Conservation (phyloP, 2,329 filamentous ascomycete species). For the Diaporthe ilicicola region DNA sequence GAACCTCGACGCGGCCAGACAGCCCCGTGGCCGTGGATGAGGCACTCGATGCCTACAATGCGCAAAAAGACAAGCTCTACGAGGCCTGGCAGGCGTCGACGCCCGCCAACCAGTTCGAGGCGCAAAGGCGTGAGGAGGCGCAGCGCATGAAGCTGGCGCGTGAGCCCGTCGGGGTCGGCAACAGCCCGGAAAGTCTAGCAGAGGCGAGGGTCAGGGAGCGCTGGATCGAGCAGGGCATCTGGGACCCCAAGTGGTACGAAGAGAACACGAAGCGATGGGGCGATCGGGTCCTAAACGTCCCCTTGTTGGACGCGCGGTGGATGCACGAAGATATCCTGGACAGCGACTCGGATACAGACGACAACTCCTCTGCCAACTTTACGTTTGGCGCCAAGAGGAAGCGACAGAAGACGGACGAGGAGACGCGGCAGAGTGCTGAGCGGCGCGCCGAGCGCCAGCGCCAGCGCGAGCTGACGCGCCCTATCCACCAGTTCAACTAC, state of each 20-base stretch:
- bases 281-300: neutral
- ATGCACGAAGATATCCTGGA: neutral
- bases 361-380: neutral
- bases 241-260: constrained; percentile 34
- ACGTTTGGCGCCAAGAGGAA: neutral
- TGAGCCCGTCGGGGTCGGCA: neutral
- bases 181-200: neutral
- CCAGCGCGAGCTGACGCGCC: neutral
- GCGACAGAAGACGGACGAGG: neutral
- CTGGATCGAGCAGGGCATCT: constrained; percentile 37
- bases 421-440: neutral
- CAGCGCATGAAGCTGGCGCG: neutral
- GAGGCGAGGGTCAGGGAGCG: constrained; percentile 29
- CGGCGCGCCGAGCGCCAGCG: neutral
- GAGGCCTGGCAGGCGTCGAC: neutral
- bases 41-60: neutral
- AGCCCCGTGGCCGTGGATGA: neutral
- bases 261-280: neutral
- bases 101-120: neutral
- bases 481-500: constrained; percentile 2
- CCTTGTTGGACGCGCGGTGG: neutral
- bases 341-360: neutral
- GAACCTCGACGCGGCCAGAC: neutral
- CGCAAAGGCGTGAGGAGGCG: neutral
- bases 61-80: neutral